Evolutionary conservation across 2,329 filamentous ascomycete species (phyloP).

Genomic region (Neofusicoccum sp.): DNA sequence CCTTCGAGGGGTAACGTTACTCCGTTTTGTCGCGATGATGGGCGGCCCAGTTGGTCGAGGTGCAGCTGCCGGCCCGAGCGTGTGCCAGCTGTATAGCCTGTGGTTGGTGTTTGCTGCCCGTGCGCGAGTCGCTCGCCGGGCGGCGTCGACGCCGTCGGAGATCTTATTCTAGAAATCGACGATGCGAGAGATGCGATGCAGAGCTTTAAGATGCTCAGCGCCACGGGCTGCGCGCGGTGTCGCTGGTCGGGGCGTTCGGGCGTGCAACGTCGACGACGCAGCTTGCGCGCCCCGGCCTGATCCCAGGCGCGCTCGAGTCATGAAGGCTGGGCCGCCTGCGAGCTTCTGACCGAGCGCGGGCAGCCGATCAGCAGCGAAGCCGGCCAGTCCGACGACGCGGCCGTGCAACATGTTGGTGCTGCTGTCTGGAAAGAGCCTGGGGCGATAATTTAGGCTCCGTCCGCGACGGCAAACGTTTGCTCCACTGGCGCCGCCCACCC

Average conservation of each 20-base stretch:
- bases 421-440: background rate
- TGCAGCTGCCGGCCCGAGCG: conserved; percentile 17
- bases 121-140: background rate
- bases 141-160: background rate
- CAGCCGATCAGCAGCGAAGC: conserved; percentile 14
- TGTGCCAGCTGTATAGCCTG: conserved; percentile 8
- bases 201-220: conserved; percentile 6
- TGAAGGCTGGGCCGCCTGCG: background rate
- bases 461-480: conserved; percentile 9
- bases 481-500: background rate
- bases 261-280: conserved; percentile 2
- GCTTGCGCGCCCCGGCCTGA: conserved; percentile 2
- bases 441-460: conserved; percentile 11
- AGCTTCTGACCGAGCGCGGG: conserved; percentile 12
- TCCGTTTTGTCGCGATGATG: conserved; percentile 15
- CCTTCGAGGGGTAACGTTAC: conserved; percentile 2
- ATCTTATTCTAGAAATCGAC: conserved; percentile 17
- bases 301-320: conserved; percentile 11
- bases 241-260: conserved; percentile 13
- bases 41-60: conserved; percentile 12
- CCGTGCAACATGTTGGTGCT: background rate
- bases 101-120: background rate
- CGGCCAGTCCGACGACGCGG: background rate
- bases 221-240: conserved; percentile 3
- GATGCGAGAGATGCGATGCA: conserved; percentile 6